Conservation (phyloP, 129 eudicot genomes). For the Escallonia rubra region DNA sequence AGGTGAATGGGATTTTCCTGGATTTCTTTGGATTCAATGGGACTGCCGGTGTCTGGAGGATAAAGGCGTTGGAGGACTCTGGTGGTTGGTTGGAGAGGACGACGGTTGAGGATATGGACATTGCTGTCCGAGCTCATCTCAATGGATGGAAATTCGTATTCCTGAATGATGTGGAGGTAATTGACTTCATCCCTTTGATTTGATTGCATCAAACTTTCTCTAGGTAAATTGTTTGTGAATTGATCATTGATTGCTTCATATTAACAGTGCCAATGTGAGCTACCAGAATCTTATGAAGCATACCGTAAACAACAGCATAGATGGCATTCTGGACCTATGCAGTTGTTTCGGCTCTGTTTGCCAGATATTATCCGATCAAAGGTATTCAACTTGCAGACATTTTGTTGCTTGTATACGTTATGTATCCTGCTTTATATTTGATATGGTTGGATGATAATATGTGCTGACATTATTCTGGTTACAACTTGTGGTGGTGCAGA, state of each 20-base stretch:
- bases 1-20: slow-evolving; percentile 79
- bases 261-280: slow-evolving; percentile 79
- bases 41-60: slow-evolving; percentile 98
- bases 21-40: slow-evolving; percentile 92
- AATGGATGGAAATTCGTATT: slow-evolving; percentile 91
- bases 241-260: background rate
- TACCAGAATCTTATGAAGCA: slow-evolving; percentile 96
- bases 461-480: slow-evolving; percentile 9
- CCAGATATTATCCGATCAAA: slow-evolving; percentile 74
- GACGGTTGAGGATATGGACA: slow-evolving; percentile 96
- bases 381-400: slow-evolving; percentile 27
- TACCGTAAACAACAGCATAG: slow-evolving; percentile 93
- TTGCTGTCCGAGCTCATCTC: slow-evolving; percentile 96
- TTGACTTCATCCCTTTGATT: background rate
- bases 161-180: slow-evolving; percentile 93
- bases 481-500: slow-evolving; percentile 44
- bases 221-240: background rate
- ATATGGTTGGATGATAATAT: too few species aligned
- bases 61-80: slow-evolving; percentile 83
- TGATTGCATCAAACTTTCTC: background rate
- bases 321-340: slow-evolving; percentile 99
- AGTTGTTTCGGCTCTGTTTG: slow-evolving; percentile 80
- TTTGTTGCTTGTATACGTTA: background rate
- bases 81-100: slow-evolving; percentile 99
- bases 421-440: too few species aligned